Base-by-base conservation (phyloP, 495 filamentous ascomycete genomes). In the Penicillium samsonianum region DNA sequence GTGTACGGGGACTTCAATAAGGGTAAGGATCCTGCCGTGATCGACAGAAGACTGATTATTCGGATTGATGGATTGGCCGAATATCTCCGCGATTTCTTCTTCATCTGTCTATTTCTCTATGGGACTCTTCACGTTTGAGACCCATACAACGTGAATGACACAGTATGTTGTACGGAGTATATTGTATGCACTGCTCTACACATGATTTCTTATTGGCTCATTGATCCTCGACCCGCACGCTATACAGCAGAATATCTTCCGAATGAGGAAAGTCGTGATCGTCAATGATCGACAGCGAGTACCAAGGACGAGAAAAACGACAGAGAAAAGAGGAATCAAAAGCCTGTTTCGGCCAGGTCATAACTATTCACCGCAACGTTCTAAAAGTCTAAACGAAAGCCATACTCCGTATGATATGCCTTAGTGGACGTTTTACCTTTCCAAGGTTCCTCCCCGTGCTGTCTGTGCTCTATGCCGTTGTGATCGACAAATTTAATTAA, bases 381-480 rank as follows among this genome's bases (percentile, higher is more conserved):
- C 3, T 22, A 7, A 20, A 40, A 40, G 14, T 2, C 31, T 25
- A 25, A 45, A 45, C 10, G 16, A 38, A 14, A 11, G 2, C 8
- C 31, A 33, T 46, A 25, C n/a, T 44, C 10, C 42, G 20, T 23
- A 26, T 26, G 14, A 12, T 23, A 17, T 17, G 23, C 44, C 6
- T 46, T n/a, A 28, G n/a, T 38, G 35, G 12, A 37, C 14, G 16
- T 38, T 38, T 38, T 38, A 7, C 33, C 33, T 37, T 37, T n/a
- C 33, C 14, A 37, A 37, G 35, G 16, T 38, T 38, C 6, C 6
- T 38, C 16, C 35, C 35, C 16, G n/a, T 3, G 48, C 22, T 40
- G 49, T 52, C 50, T 31, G 37, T 53, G 50, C 50, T 53, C 37
- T 20, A 16, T 38, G 25, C 50, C 37, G 50, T 53, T 53, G 37